Base-by-base conservation (phyloP, 2,329 filamentous ascomycete species). In the Aspergillus novofumigatus region DNA sequence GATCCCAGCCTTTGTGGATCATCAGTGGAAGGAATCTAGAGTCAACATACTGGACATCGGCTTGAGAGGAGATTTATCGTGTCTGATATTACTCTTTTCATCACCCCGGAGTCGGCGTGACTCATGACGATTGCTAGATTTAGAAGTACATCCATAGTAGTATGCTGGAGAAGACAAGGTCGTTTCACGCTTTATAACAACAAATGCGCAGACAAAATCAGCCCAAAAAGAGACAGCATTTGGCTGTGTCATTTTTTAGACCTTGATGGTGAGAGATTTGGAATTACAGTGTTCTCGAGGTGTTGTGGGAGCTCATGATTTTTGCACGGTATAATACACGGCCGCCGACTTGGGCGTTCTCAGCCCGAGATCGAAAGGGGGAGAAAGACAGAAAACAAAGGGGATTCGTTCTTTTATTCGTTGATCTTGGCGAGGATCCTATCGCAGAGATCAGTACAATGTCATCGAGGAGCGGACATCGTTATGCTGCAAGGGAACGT, bases 341-440 rank as follows among this genome's bases (percentile, higher is more conserved):
- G 58, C 60, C 58, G 52, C 54, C 60, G 55, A 58, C 59, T 51
- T 44, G 60, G 47, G 21, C 44, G 44, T 51, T 20, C 52, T 49
- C 23, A 47, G 50, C 53, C 63, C 54, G 51, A 49, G 51, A 42
- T 58, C 61, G 56, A 58, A 49, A 23, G 45, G 35, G 44, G 53
- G 62, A 63, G 58, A 56, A 59, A 59, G 61, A 59, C 62, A 53
- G 61, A 53, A 53, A 11, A 55, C 59, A 48, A 49, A 49, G 35
- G 38, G 52, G 55, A 35, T 51, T 54, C 41, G 52, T 55, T 54
- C 55, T 51, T 83, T 82, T 90, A 96, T 84, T 97, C 93, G 80
- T 91, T 96, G 85, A 99, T 96, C 89, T 97, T 99, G 77, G 94
- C 94, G 60, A 99, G 86, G 68, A 99, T 91, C 77, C 93, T 97